Conservation (phyloP, 2,329 filamentous ascomycete species). For the Exserohilum rostratum region DNA sequence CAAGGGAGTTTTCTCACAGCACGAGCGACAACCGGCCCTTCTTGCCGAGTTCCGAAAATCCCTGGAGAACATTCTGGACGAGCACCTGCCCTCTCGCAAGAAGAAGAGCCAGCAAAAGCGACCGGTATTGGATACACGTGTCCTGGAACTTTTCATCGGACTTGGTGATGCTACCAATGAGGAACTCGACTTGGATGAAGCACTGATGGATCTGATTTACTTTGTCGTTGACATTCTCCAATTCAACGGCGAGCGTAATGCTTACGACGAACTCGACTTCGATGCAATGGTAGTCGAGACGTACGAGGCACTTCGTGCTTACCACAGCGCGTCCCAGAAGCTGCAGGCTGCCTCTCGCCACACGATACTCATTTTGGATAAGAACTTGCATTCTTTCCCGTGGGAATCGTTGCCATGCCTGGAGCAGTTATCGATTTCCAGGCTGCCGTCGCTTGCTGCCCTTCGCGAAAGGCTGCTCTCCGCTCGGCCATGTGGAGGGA, state of each 20-base stretch:
- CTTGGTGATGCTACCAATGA: conserved; percentile 74
- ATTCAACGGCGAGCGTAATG: conserved; percentile 94
- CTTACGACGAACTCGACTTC: conserved; percentile 97
- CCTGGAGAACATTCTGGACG: conserved; percentile 80
- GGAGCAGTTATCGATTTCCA: conserved; percentile 76
- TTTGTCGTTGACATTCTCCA: conserved; percentile 96
- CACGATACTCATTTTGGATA: conserved; percentile 89
- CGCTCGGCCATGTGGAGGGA: conserved; percentile 46
- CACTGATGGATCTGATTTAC: conserved; percentile 89
- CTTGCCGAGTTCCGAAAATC: conserved; percentile 77
- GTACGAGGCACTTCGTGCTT: conserved; percentile 79
- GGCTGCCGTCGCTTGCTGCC: conserved; percentile 84
- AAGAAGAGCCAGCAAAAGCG: conserved; percentile 59
- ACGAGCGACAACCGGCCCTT: conserved; percentile 65
- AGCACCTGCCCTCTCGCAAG: conserved; percentile 82
- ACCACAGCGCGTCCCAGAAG: conserved; percentile 63
- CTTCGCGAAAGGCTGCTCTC: conserved; percentile 75
- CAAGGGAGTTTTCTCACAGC: conserved; percentile 87
- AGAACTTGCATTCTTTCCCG: conserved; percentile 85
- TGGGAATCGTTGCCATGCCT: conserved; percentile 96
- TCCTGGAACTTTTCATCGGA: conserved; percentile 87
- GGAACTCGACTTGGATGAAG: conserved; percentile 79
- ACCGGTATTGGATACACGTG: conserved; percentile 65
- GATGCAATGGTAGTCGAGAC: conserved; percentile 89
- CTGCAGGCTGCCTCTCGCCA: conserved; percentile 60